Conservation (phyloP, 2,329 filamentous ascomycete genomes). For the Macrophomina phaseolina region DNA sequence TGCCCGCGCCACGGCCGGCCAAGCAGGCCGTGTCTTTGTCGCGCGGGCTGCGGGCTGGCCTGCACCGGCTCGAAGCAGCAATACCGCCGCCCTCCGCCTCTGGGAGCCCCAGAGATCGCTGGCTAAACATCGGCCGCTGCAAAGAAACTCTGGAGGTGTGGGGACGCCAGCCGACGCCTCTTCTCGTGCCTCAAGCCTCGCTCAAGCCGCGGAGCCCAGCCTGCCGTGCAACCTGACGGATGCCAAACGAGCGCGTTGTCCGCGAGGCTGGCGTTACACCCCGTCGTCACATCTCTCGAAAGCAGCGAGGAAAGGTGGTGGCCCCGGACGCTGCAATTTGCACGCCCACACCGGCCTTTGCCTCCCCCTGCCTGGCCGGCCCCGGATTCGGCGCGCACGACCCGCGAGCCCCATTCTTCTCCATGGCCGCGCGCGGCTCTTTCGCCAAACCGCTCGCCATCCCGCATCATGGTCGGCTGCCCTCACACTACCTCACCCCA, state of each 20-base stretch:
- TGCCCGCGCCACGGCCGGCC: constrained; percentile 5
- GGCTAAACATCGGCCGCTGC: constrained; percentile 6
- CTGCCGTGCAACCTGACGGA: neutral
- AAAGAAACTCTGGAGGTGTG: neutral
- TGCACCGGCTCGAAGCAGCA: constrained; percentile 10
- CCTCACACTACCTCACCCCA: constrained; percentile 11
- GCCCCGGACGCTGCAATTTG: neutral
- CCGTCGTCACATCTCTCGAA: neutral
- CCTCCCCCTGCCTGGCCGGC: neutral
- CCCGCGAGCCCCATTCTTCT: neutral
- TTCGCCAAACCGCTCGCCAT: neutral
- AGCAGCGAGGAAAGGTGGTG: neutral
- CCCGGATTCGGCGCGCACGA: constrained; percentile 12
- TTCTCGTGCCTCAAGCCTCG: constrained; percentile 13
- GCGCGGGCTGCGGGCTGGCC: constrained; percentile 2
- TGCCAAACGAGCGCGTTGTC: neutral
- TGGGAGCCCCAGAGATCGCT: constrained; percentile 15
- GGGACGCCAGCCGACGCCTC: neutral
- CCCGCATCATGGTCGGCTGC: constrained; percentile 9
- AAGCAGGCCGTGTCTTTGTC: neutral
- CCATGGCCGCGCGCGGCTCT: neutral
- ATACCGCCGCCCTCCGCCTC: constrained; percentile 9
- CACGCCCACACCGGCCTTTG: constrained; percentile 9
- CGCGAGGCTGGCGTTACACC: constrained; percentile 1
- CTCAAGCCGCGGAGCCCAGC: neutral